Evolutionary conservation across 768 basidiomycete genomes (phyloP).

Genomic region (Agaricus subrufescens): DNA sequence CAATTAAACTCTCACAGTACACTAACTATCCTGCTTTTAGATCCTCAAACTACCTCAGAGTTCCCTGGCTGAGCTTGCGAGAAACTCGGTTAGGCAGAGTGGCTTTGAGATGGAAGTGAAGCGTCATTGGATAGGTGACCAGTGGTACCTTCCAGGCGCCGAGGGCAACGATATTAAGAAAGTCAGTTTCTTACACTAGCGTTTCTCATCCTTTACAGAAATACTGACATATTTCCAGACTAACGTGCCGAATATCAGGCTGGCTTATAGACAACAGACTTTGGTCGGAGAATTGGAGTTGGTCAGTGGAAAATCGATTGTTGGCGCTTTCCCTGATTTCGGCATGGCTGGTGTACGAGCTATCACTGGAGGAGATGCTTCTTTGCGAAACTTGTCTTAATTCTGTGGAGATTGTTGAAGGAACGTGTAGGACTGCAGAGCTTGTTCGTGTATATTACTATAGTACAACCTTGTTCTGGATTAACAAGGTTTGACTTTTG

Average conservation of each 20-base stretch:
- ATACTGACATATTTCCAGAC: slow-evolving; percentile 47
- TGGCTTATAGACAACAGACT: slow-evolving; percentile 90
- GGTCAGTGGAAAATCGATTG: slow-evolving; percentile 29
- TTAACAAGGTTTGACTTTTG: too few species aligned
- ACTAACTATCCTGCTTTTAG: slow-evolving; percentile 29
- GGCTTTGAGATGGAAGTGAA: slow-evolving; percentile 99
- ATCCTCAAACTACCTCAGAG: slow-evolving; percentile 96
- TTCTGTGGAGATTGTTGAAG: too few species aligned
- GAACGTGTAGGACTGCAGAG: too few species aligned
- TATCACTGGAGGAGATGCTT: neutral
- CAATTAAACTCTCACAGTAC: neutral
- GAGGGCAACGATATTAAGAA: slow-evolving; percentile 96
- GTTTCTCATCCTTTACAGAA: too few species aligned
- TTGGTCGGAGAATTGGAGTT: slow-evolving; percentile 79
- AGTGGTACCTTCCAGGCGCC: slow-evolving; percentile 92
- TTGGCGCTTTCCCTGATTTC: slow-evolving; percentile 1
- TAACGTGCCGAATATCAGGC: slow-evolving; percentile 91
- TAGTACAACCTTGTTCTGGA: too few species aligned
- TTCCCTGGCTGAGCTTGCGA: slow-evolving; percentile 93
- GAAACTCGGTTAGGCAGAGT: slow-evolving; percentile 94
- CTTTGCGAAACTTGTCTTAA: too few species aligned
- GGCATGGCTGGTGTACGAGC: neutral
- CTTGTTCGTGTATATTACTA: too few species aligned
- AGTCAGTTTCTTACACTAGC: slow-evolving; percentile 32
- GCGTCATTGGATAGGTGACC: slow-evolving; percentile 88